Percentiles rank a stretch among this genome's conserved stretches.
Evolutionary conservation across 179 eudicot species (phyloP).

Genomic region (Actinidia polygama): DNA sequence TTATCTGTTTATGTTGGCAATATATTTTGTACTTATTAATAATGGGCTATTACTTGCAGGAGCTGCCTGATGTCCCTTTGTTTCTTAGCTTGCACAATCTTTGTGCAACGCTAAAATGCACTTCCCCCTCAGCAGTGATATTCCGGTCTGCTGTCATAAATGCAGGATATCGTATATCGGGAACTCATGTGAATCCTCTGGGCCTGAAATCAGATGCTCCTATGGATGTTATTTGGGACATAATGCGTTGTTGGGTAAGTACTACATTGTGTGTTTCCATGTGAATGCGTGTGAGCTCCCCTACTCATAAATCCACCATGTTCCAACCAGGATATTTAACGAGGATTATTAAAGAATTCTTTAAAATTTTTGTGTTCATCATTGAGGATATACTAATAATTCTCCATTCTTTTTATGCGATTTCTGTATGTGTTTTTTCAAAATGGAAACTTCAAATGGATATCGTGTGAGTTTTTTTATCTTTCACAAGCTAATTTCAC

Average conservation of each 20-base stretch:
- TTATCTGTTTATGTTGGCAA: neutral
- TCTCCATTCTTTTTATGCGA: neutral
- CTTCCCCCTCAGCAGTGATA: constrained; percentile 89
- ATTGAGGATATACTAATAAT: neutral
- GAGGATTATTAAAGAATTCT: neutral
- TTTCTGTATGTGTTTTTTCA: neutral
- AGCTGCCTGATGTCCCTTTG: constrained; percentile 90
- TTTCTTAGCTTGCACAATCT: constrained; percentile 87
- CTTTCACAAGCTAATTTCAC: constrained; percentile 1
- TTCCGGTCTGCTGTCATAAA: constrained; percentile 94
- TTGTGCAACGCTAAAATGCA: constrained; percentile 92
- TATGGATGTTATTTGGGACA: constrained; percentile 96
- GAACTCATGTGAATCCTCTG: constrained; percentile 83
- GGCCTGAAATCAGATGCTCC: constrained; percentile 97
- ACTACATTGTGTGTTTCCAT: neutral
- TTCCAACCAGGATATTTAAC: neutral
- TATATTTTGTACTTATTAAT: neutral
- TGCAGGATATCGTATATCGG: constrained; percentile 96
- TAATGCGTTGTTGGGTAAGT: constrained; percentile 98
- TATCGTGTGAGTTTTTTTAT: neutral
- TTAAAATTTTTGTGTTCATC: neutral
- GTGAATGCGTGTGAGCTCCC: neutral
- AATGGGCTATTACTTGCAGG: constrained; percentile 51
- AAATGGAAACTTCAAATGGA: constrained; percentile 1
- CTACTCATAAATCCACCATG: neutral